Evolutionary conservation across 2,329 filamentous ascomycete genomes (phyloP).

Genomic region (Ophiostoma ips): DNA sequence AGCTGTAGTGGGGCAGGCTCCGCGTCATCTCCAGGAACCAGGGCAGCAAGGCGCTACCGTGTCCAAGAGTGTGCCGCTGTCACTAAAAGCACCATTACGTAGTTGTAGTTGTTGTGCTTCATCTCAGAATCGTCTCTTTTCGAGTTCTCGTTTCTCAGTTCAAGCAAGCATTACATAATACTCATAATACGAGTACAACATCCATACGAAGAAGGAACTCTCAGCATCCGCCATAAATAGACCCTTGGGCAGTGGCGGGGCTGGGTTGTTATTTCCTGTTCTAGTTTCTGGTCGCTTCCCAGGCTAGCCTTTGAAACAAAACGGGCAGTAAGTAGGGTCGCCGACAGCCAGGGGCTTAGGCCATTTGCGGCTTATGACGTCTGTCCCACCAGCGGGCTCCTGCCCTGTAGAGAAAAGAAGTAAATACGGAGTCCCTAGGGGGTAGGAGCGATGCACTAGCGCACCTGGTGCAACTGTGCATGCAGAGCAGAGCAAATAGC

Average conservation of each 20-base stretch:
- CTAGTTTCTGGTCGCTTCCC: neutral
- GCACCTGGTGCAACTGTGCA: neutral
- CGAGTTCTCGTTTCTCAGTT: too few species aligned
- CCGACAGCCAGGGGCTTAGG: neutral
- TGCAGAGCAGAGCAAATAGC: too few species aligned
- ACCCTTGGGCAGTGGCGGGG: neutral
- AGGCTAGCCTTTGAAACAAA: neutral
- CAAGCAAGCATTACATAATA: neutral
- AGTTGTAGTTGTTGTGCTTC: too few species aligned
- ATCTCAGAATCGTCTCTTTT: too few species aligned
- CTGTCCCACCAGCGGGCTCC: neutral
- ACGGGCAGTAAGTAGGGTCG: neutral
- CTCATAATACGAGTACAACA: too few species aligned
- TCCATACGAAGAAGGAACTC: neutral
- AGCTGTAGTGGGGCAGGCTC: neutral
- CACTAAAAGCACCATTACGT: neutral
- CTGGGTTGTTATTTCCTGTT: neutral
- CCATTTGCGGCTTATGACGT: slow-evolving; percentile 2
- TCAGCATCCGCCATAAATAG: slow-evolving; percentile 3
- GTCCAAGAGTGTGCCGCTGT: too few species aligned
- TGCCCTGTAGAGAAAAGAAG: neutral
- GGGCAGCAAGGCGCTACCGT: too few species aligned
- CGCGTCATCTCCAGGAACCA: neutral
- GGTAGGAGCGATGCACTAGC: neutral
- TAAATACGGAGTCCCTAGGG: neutral